phyloP scores from a whole-genome alignment of 2,329 filamentous ascomycete genomes.

The Helminthosporium solani region DNA sequence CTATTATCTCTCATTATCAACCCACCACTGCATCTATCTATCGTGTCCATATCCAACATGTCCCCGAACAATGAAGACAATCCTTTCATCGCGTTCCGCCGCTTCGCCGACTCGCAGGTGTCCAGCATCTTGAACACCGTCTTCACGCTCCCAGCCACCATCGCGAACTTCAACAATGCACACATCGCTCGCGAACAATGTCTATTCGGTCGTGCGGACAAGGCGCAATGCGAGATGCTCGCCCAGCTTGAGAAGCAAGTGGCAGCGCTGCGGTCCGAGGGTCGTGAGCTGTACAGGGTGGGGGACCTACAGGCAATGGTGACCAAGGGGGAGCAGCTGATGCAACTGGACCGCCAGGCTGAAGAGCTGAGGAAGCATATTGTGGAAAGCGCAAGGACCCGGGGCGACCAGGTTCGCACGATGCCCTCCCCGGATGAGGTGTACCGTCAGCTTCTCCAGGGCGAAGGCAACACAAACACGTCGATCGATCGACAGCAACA shows the following conservation, averaged over 20 bases:
- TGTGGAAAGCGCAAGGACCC: slow-evolving; percentile 12
- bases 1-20: too few relatives aligned
- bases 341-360: slow-evolving; percentile 26
- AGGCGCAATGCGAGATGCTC: slow-evolving; percentile 28
- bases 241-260: slow-evolving; percentile 24
- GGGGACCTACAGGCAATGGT: slow-evolving; percentile 29
- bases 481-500: slow-evolving; percentile 9
- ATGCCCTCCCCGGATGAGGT: neutral
- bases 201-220: slow-evolving; percentile 34
- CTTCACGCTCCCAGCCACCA: slow-evolving; percentile 43
- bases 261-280: slow-evolving; percentile 22
- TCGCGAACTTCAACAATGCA: slow-evolving; percentile 33
- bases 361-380: slow-evolving; percentile 29
- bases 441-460: neutral
- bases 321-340: slow-evolving; percentile 36
- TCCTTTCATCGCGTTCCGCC: slow-evolving; percentile 62
- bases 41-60: slow-evolving; percentile 23
- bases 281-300: slow-evolving; percentile 26
- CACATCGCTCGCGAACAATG: slow-evolving; percentile 34
- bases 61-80: slow-evolving; percentile 44
- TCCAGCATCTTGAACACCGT: slow-evolving; percentile 56
- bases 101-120: slow-evolving; percentile 60
- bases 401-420: neutral
- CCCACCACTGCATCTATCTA: slow-evolving; percentile 7
- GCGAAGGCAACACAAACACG: neutral